Evolutionary conservation across 2,329 filamentous ascomycete genomes (phyloP).

Genomic region (Fusarium nanum): DNA sequence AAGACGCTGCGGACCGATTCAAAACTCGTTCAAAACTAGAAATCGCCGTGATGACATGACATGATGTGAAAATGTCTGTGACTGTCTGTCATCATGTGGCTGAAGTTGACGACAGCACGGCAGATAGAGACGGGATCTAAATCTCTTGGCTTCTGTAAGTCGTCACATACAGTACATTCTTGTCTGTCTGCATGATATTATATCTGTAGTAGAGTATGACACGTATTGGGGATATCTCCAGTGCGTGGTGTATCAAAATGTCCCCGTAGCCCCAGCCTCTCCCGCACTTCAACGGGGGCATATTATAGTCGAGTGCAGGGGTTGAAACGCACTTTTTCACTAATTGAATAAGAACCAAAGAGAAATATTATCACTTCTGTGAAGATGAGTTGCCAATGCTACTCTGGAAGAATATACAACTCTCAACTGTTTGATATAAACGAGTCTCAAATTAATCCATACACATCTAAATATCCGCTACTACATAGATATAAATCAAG

Average conservation of each 20-base stretch:
- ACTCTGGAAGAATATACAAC: constrained; percentile 1
- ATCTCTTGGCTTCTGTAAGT: not conserved
- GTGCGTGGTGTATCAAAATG: not conserved
- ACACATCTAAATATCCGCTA: constrained; percentile 15
- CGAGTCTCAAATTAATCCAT: constrained; percentile 4
- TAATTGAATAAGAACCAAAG: constrained; percentile 17
- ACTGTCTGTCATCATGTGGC: constrained; percentile 3
- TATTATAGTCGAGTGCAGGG: constrained; percentile 12
- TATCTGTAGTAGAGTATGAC: not conserved
- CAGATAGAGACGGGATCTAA: not conserved
- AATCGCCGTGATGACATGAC: constrained; percentile 25
- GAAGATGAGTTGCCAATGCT: constrained; percentile 2
- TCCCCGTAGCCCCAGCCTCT: constrained; percentile 28
- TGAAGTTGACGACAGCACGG: constrained; percentile 2
- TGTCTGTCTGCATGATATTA: not conserved
- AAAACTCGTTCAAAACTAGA: constrained; percentile 17
- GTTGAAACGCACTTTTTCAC: constrained; percentile 33
- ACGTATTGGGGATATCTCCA: not conserved
- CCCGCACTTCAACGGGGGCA: constrained; percentile 20
- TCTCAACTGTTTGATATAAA: constrained; percentile 15
- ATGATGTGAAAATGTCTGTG: not conserved
- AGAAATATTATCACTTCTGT: not conserved
- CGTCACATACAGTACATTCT: not conserved
- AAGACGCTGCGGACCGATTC: constrained; percentile 22
- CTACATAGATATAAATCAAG: not conserved